Evolutionary conservation across 2,329 filamentous ascomycete genomes (phyloP), one percentile per base, ranked within the genome.

Genomic region (Neonectria magnoliae): DNA sequence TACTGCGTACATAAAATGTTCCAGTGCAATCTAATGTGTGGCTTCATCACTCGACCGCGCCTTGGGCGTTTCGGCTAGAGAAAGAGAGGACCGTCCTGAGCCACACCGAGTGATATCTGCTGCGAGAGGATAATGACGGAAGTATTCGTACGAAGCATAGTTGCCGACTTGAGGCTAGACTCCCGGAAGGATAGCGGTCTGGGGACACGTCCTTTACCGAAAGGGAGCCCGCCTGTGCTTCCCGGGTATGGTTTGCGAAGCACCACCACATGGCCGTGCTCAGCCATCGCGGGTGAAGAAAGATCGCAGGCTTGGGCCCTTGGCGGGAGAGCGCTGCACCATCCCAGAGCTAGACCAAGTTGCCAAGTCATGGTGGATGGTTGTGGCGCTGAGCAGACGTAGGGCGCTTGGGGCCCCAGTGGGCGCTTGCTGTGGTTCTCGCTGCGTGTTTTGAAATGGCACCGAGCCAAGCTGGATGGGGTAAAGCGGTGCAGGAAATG

Each of bases 361-460:
- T 25, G 25, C 57, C 57, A 63, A 55, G 52, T 56, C 47, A 56
- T 61, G 57, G 45, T 57, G 59, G 60, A 69, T 62, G 50, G 61
- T 64, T 66, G 72, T 64, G 70, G 70, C 68, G 67, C 60, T 62
- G 55, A 65, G 55, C 62, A 68, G 61, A 38, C 64, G 64, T 68
- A 62, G 62, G 71, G 57, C 63, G 48, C 60, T 69, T 67, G 61
- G 67, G 31, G 20, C 38, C 33, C 48, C 29, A 31, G 60, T 56
- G 41, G 60, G 51, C 47, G 47, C 45, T 38, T 27, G 18, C 8
- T 41, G 42, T 25, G 38, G 58, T 57, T 31, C 59, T 55, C 20
- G 41, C 36, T 53, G 55, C 45, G 33, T 44, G 58, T 60, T 45
- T 57, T 38, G 42, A 44, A 63, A 29, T 25, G 31, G 27, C 52